Percentiles rank a stretch among this genome's conserved stretches.
Evolutionary conservation across 2,329 filamentous ascomycete genomes (phyloP).

Genomic region (Coniochaeta ligniaria): DNA sequence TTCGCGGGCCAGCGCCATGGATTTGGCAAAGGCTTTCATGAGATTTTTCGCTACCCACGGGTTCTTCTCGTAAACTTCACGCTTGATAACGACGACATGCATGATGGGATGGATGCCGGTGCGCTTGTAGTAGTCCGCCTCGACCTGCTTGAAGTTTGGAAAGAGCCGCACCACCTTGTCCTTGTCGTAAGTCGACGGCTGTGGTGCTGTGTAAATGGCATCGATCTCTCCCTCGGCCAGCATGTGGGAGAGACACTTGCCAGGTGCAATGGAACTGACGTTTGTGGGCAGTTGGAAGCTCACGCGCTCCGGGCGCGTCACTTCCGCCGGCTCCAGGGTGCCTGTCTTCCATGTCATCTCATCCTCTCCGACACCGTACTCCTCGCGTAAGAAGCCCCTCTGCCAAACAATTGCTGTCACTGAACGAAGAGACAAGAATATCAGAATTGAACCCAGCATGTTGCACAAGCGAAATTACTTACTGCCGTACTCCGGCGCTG

Average conservation of each 20-base stretch:
- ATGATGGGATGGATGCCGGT: neutral
- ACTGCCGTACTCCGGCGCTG: neutral
- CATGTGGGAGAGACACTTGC: neutral
- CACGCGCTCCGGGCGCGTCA: no score
- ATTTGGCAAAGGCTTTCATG: neutral
- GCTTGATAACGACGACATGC: neutral
- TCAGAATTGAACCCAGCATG: no score
- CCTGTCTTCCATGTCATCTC: no score
- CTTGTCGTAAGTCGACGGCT: neutral
- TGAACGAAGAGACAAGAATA: neutral
- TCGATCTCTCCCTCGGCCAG: neutral
- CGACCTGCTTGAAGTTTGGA: neutral
- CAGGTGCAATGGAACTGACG: neutral
- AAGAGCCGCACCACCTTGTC: neutral
- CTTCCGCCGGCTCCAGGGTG: no score
- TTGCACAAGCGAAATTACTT: neutral
- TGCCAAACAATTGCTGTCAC: neutral
- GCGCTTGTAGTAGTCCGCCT: neutral
- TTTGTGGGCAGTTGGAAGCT: no score
- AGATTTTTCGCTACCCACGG: neutral
- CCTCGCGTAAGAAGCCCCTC: neutral
- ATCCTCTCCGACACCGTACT: neutral
- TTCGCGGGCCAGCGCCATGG: neutral
- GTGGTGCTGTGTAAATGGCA: neutral
- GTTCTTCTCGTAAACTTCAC: neutral